phyloP scores from a whole-genome alignment of 2,329 filamentous ascomycete genomes.

The Monilinia polystroma region DNA sequence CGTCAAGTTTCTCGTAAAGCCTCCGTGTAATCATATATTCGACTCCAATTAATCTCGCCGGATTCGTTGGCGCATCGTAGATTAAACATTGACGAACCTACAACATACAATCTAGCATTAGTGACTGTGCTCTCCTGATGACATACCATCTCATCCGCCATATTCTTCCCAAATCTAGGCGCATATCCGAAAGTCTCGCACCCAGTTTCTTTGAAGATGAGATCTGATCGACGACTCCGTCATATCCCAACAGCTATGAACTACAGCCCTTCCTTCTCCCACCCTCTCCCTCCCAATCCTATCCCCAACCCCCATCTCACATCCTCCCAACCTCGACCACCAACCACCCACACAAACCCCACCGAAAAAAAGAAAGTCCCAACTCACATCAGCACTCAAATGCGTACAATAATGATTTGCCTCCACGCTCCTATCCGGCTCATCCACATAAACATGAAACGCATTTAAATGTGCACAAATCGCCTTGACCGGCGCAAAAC shows the following conservation, averaged over 20 bases:
- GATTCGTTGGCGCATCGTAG: slow-evolving; percentile 68
- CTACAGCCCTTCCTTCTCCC: too few relatives aligned
- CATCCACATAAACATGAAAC: slow-evolving; percentile 70
- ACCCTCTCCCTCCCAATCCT: not conserved
- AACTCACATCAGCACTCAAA: slow-evolving; percentile 66
- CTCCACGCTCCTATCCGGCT: slow-evolving; percentile 64
- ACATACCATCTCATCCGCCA: too few relatives aligned
- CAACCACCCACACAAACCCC: too few relatives aligned
- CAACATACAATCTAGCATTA: too few relatives aligned
- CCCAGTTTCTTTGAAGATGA: too few relatives aligned
- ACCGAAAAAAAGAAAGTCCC: slow-evolving; percentile 43
- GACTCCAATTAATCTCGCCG: slow-evolving; percentile 75
- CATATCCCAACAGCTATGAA: too few relatives aligned
- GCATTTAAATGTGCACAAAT: slow-evolving; percentile 79
- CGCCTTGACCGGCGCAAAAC: slow-evolving; percentile 68
- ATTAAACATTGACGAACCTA: slow-evolving; percentile 70
- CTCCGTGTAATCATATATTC: slow-evolving; percentile 70
- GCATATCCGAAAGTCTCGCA: too few relatives aligned
- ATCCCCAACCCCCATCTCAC: slow-evolving; percentile 27
- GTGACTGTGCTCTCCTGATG: too few relatives aligned
- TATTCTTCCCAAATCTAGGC: too few relatives aligned
- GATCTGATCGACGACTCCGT: not conserved
- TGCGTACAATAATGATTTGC: slow-evolving; percentile 85
- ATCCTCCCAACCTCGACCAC: too few relatives aligned
- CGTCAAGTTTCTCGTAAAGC: slow-evolving; percentile 64